Evolutionary conservation across 371 early-diverging fungal genomes (phyloP), one percentile per base, ranked within the genome.

Genomic region (Zancudomyces culisetae): DNA sequence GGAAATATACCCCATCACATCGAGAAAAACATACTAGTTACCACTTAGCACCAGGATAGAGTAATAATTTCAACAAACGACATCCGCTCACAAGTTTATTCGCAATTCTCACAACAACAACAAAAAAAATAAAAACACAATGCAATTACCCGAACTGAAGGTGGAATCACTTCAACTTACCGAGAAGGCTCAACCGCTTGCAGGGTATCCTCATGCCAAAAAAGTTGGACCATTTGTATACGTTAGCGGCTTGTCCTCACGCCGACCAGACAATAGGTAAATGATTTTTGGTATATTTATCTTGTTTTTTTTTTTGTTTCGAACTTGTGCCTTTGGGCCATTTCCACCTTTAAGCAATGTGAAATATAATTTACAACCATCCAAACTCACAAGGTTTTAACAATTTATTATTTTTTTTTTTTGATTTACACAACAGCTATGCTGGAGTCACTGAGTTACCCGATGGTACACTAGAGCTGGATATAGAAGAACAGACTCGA

Each of bases 121-220:
- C n/a, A n/a, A n/a, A n/a, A n/a, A n/a, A n/a, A n/a, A n/a, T n/a
- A n/a, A n/a, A n/a, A n/a, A n/a, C n/a, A 35, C 15, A 35, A 35
- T 35, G 35, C 15, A 6, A 10, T 15, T 35, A 6, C 6, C 6
- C 35, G 35, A 35, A 10, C 35, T 35, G 6, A 35, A 35, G 15
- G 15, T 35, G 6, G 45, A 45, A 45, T 6, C 45, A 10, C 23
- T 45, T 27, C 26, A 24, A 15, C 26, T 45, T 45, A 45, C n/a
- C n/a, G 35, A 51, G 43, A 41, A 47, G 23, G 52, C 52, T 40
- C 26, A 51, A n/a, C 51, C 54, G 19, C 57, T 69, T 39, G 72
- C 72, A 18, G 60, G 60, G 51, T 72, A 72, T 49, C 72, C 72
- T 13, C 72, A 71, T 49, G 70, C 71, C 24, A 54, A 68, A 30